These are phyloP conservation scores for Bryoglossum gracile DNA, from an alignment of 495 filamentous ascomycete genomes.

Conservation along the genomic window DNA sequence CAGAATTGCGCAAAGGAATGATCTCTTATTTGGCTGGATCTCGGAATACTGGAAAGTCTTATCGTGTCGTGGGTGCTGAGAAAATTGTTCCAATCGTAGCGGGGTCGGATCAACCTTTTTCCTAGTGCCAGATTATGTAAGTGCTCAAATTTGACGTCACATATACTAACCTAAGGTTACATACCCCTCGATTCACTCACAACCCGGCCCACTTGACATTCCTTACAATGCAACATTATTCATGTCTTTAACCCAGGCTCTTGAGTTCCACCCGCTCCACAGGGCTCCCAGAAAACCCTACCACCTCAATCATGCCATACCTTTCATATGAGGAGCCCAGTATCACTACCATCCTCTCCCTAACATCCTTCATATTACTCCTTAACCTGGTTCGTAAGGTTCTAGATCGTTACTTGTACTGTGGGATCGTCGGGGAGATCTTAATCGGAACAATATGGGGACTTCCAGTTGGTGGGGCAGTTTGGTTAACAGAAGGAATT, in stretches of 20 bases:
- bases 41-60: neutral
- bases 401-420: conserved; percentile 65
- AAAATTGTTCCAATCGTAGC: too few relatives aligned
- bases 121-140: too few relatives aligned
- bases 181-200: too few relatives aligned
- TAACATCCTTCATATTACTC: conserved; percentile 57
- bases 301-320: conserved; percentile 7
- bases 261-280: neutral
- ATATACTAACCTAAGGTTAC: too few relatives aligned
- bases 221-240: too few relatives aligned
- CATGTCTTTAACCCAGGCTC: neutral
- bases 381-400: conserved; percentile 52
- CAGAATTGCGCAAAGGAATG: neutral
- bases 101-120: too few relatives aligned
- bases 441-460: conserved; percentile 67
- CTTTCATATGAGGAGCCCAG: conserved; percentile 55
- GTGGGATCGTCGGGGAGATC: conserved; percentile 68
- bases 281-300: neutral
- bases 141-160: too few relatives aligned
- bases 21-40: neutral
- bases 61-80: neutral
- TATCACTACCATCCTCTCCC: conserved; percentile 50
- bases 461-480: conserved; percentile 43
- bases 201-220: too few relatives aligned
- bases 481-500: conserved; percentile 41